These are phyloP conservation scores for Juglanconis sp. DNA, from an alignment of 2,329 filamentous ascomycete genomes.

Conservation along the genomic window DNA sequence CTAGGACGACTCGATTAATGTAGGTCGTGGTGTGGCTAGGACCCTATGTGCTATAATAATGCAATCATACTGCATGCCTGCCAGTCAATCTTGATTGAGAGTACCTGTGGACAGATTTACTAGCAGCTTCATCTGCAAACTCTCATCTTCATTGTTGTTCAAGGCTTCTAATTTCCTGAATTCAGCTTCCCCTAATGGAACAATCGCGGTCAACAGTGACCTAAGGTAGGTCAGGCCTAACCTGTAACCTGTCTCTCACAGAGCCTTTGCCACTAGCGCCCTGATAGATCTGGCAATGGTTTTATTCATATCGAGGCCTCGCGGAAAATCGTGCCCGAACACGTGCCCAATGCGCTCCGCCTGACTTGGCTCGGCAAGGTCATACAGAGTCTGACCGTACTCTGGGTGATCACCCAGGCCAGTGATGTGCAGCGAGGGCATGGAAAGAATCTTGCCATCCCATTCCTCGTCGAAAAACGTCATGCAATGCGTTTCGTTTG, in stretches of 20 bases:
- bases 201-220: no score
- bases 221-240: neutral
- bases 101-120: no score
- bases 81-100: no score
- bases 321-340: slow-evolving; percentile 16
- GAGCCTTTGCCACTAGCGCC: slow-evolving; percentile 9
- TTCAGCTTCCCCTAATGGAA: no score
- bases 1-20: no score
- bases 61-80: no score
- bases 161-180: no score
- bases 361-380: slow-evolving; percentile 8
- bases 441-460: slow-evolving; percentile 13
- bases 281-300: slow-evolving; percentile 13
- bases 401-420: slow-evolving; percentile 12
- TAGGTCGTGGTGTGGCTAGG: no score
- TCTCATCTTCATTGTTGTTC: no score
- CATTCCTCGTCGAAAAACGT: slow-evolving; percentile 12
- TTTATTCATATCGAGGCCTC: slow-evolving; percentile 15
- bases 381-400: slow-evolving; percentile 13
- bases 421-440: slow-evolving; percentile 14
- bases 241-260: neutral
- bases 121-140: no score
- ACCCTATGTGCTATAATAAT: no score
- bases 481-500: slow-evolving; percentile 14
- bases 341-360: slow-evolving; percentile 14